Evolutionary conservation across 2,329 filamentous ascomycete genomes (phyloP).

Genomic region (Trichoderma guizhouense): DNA sequence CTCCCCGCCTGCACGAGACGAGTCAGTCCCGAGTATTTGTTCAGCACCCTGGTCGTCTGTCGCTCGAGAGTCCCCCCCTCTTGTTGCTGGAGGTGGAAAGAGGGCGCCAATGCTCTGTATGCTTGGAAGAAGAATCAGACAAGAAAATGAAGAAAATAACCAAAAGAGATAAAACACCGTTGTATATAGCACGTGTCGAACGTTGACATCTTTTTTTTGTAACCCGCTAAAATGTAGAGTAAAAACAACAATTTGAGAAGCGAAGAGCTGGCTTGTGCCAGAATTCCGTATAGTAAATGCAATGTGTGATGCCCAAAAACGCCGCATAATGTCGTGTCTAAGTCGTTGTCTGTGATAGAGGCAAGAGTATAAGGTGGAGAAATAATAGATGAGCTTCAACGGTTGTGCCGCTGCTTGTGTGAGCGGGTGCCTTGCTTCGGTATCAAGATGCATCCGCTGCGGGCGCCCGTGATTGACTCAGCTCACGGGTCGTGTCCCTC

Average conservation of each 20-base stretch:
- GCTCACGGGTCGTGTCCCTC: neutral
- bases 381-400: neutral
- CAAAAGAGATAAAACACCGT: neutral
- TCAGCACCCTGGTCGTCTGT: neutral
- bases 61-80: neutral
- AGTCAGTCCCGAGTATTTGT: neutral
- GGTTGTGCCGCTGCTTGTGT: neutral
- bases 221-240: neutral
- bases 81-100: neutral
- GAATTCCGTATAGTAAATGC: neutral
- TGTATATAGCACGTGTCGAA: conserved; percentile 4
- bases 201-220: conserved; percentile 1
- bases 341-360: conserved; percentile 1
- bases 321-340: conserved; percentile 12
- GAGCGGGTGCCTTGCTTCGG: neutral
- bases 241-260: conserved; percentile 11
- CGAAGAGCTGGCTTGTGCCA: conserved; percentile 1
- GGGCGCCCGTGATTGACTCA: neutral
- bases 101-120: neutral
- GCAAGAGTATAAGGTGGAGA: neutral
- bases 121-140: neutral
- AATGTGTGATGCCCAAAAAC: neutral
- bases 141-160: neutral
- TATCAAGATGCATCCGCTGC: neutral
- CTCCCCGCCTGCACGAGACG: conserved; percentile 1